Conservation (phyloP, 2,329 filamentous ascomycete species). For the Diplodia seriata region DNA sequence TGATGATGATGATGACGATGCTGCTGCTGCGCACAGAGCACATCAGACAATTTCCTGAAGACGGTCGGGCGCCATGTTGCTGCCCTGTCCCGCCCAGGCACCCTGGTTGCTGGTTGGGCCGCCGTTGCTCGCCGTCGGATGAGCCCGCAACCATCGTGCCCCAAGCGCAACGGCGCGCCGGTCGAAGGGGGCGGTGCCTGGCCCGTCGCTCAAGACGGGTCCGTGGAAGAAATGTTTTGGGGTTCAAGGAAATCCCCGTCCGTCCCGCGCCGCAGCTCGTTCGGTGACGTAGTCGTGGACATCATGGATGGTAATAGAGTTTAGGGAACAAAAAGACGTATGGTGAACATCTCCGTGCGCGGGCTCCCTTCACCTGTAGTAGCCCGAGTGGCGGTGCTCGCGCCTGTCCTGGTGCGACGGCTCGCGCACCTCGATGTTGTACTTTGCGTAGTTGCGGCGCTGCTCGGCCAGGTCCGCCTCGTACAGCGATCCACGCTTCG, state of each 20-base stretch:
- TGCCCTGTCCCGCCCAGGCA: conserved; percentile 24
- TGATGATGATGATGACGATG: neutral
- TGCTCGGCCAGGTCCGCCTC: conserved; percentile 48
- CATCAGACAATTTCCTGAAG: conserved; percentile 4
- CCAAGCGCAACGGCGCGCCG: conserved; percentile 14
- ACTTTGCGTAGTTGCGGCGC: conserved; percentile 46
- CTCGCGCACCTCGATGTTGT: conserved; percentile 52
- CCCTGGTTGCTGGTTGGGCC: conserved; percentile 24
- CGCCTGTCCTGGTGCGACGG: conserved; percentile 47
- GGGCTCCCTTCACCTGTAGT: conserved; percentile 41
- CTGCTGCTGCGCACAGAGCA: neutral
- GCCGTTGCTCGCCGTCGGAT: neutral
- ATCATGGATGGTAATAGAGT: neutral
- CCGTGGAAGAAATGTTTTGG: conserved; percentile 2
- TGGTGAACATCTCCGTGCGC: neutral
- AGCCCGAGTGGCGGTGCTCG: conserved; percentile 48
- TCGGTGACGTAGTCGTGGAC: conserved; percentile 22
- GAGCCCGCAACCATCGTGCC: conserved; percentile 4
- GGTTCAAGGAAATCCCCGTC: conserved; percentile 14
- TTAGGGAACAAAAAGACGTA: conserved; percentile 21
- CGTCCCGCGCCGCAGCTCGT: conserved; percentile 2
- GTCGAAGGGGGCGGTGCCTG: neutral
- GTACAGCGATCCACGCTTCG: conserved; percentile 51
- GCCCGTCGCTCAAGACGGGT: neutral
- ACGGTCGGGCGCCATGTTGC: conserved; percentile 17